These are phyloP conservation scores for Reutealis trisperma DNA, from an alignment of 345 rosid genomes.

Conservation along the genomic window DNA sequence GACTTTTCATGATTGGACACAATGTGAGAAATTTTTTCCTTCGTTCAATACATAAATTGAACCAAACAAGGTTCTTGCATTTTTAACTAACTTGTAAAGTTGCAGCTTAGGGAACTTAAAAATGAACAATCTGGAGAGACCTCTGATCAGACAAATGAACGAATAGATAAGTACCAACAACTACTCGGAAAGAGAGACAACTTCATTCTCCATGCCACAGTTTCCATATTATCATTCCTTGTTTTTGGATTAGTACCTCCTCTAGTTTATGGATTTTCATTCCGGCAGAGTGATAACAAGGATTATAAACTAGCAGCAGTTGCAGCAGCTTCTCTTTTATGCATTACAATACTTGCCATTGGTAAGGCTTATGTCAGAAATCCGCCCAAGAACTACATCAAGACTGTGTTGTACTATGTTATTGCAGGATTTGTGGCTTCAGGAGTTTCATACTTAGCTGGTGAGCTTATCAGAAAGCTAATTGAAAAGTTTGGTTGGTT, in stretches of 20 bases:
- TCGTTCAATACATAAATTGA: not conserved
- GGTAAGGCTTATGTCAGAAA: conserved; percentile 21
- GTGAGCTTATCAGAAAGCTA: conserved; percentile 1
- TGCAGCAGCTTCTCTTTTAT: conserved; percentile 16
- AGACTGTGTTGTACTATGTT: not conserved
- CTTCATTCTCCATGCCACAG: conserved; percentile 13
- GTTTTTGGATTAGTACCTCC: conserved; percentile 19
- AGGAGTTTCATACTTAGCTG: conserved; percentile 13
- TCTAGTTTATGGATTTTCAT: conserved; percentile 21
- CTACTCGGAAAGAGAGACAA: conserved; percentile 17
- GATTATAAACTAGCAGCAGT: conserved; percentile 21
- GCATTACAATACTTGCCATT: conserved; percentile 22
- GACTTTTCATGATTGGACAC: conserved; percentile 15
- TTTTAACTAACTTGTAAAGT: not conserved
- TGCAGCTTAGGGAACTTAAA: conserved; percentile 24
- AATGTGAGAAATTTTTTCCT: conserved; percentile 18
- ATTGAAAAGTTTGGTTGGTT: conserved; percentile 16
- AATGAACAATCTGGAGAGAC: not conserved
- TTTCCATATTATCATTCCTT: conserved; percentile 23
- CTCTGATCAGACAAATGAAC: conserved; percentile 9
- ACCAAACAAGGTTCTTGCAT: not conserved
- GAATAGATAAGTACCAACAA: conserved; percentile 11
- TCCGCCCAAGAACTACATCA: conserved; percentile 1
- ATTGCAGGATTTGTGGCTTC: conserved; percentile 3
- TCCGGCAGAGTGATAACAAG: conserved; percentile 11